Conservation (phyloP, 192 early-diverging fungal genomes). For the Thoreauomyces humboldtii region DNA sequence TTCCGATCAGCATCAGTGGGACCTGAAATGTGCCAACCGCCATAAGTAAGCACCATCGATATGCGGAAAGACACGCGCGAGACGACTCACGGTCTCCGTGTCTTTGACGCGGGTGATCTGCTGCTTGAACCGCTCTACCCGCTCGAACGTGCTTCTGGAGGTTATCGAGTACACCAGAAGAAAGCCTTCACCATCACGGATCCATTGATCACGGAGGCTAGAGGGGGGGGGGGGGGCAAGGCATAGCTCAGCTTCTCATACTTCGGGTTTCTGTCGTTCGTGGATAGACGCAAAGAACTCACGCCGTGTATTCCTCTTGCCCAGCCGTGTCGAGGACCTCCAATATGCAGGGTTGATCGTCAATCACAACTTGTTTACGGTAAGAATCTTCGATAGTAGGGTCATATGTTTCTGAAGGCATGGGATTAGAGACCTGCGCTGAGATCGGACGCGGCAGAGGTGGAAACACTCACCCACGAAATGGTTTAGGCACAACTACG, state of each 20-base stretch:
- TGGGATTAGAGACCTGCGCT: background rate
- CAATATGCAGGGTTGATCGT: slow-evolving; percentile 80
- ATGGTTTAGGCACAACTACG: slow-evolving; percentile 50
- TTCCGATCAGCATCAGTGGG: slow-evolving; percentile 87
- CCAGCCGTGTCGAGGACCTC: slow-evolving; percentile 96
- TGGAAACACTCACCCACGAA: slow-evolving; percentile 40
- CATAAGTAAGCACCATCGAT: too few relatives aligned
- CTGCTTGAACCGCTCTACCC: slow-evolving; percentile 85
- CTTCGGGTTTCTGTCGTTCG: background rate
- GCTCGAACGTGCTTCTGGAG: slow-evolving; percentile 86
- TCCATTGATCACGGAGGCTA: slow-evolving; percentile 90
- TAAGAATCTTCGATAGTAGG: slow-evolving; percentile 99
- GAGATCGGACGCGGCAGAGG: background rate
- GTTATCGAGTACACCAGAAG: slow-evolving; percentile 91
- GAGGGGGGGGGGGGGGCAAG: too few relatives aligned
- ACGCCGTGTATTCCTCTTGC: slow-evolving; percentile 90
- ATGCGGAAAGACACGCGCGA: too few relatives aligned
- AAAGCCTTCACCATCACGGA: slow-evolving; percentile 94
- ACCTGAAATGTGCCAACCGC: too few relatives aligned
- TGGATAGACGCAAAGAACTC: too few relatives aligned
- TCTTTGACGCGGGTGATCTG: slow-evolving; percentile 97
- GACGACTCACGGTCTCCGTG: slow-evolving; percentile 52
- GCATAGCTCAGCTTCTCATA: too few relatives aligned
- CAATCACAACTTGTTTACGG: slow-evolving; percentile 91
- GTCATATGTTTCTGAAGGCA: slow-evolving; percentile 61